These are phyloP conservation scores for Cardamine occulta DNA, from an alignment of 345 rosid species.

Conservation along the genomic window DNA sequence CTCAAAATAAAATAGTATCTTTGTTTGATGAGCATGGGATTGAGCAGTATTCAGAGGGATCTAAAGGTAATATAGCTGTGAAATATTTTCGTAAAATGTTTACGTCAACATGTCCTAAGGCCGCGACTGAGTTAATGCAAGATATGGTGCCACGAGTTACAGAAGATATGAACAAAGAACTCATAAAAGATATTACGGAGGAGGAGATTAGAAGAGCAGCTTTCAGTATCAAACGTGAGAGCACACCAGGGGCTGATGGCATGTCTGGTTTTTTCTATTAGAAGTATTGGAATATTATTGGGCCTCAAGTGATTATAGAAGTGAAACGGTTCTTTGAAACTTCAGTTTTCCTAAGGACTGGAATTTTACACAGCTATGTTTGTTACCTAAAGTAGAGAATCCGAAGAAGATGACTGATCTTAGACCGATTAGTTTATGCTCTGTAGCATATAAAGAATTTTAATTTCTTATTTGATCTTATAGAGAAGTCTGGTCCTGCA, in stretches of 20 bases:
- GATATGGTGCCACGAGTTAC: neutral
- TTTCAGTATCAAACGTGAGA: no score
- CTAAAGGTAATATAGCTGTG: neutral
- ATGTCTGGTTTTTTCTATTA: neutral
- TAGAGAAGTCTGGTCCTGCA: no score
- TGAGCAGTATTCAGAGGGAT: neutral
- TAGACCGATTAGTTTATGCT: neutral
- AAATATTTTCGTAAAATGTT: neutral
- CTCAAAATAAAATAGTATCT: neutral
- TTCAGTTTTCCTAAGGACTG: neutral
- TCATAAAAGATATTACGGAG: no score
- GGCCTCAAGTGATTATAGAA: neutral
- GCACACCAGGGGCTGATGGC: neutral
- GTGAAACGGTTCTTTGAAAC: no score
- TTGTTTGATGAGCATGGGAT: rapidly evolving
- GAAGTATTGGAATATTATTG: neutral
- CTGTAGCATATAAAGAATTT: neutral
- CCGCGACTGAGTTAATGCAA: no score
- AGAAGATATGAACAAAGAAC: no score
- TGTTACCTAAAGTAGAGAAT: neutral
- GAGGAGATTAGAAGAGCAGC: neutral
- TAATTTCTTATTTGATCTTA: no score
- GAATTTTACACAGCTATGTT: neutral
- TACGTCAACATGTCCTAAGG: no score
- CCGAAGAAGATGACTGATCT: neutral